phyloP scores from a whole-genome alignment of 441 rosid genomes.

The Metrosideros polymorpha region DNA sequence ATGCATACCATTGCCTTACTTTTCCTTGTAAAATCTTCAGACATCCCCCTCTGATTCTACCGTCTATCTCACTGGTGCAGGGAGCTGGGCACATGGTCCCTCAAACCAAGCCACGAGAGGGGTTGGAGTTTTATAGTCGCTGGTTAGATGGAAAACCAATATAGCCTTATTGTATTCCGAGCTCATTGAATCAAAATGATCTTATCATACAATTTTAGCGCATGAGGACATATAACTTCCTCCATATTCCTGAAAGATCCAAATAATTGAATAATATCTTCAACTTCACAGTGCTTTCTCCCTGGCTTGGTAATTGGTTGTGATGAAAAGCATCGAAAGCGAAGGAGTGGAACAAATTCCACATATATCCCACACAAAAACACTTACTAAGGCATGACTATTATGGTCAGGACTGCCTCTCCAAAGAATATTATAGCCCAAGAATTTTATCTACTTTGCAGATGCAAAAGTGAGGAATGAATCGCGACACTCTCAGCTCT shows the following conservation, averaged over 20 bases:
- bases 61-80: neutral
- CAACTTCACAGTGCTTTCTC: neutral
- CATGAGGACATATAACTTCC: neutral
- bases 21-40: neutral
- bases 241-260: neutral
- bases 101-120: constrained; percentile 6
- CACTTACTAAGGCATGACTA: neutral
- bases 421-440: neutral
- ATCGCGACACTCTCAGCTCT: neutral
- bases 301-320: neutral
- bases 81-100: constrained; percentile 14
- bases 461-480: neutral
- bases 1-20: neutral
- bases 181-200: neutral
- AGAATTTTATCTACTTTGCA: neutral
- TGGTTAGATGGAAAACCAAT: constrained; percentile 7
- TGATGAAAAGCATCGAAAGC: neutral
- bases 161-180: neutral
- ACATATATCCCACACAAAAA: neutral
- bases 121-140: neutral
- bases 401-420: neutral
- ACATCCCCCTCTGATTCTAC: neutral
- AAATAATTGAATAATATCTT: neutral
- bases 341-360: neutral
- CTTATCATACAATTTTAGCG: neutral